Evolutionary conservation across 257 asterid genomes (phyloP).

Genomic region (Solanum sitiens): DNA sequence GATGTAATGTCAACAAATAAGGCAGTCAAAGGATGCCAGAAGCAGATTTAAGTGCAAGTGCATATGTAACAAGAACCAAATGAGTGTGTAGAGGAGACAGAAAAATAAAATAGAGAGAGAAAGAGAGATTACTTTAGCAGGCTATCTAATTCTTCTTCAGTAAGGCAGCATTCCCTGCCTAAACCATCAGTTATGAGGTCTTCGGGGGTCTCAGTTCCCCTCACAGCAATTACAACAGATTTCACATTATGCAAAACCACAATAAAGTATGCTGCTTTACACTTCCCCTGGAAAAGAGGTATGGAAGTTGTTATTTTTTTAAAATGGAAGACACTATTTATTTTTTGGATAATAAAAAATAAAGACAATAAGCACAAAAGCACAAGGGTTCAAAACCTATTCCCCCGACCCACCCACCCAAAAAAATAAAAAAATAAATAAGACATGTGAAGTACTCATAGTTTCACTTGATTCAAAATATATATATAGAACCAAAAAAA

Average conservation of each 20-base stretch:
- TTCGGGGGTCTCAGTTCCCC: constrained; percentile 30
- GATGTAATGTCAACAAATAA: neutral
- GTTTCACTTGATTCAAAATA: neutral
- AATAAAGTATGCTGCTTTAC: constrained; percentile 22
- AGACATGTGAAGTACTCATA: neutral
- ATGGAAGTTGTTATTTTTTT: neutral
- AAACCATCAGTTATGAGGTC: constrained; percentile 27
- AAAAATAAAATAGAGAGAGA: neutral
- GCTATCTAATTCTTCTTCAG: constrained; percentile 11
- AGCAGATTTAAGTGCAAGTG: neutral
- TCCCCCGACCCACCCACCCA: too few relatives aligned
- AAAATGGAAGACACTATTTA: neutral
- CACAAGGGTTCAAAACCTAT: neutral
- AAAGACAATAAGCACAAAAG: neutral
- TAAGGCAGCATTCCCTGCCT: constrained; percentile 17
- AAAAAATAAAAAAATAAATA: neutral
- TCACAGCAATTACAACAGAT: constrained; percentile 19
- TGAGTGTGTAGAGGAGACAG: neutral
- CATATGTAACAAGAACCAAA: neutral
- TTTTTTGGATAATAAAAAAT: neutral
- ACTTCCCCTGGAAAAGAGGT: constrained; percentile 9
- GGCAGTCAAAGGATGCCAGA: neutral
- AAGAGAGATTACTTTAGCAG: constrained; percentile 2
- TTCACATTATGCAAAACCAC: constrained; percentile 16
- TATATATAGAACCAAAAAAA: neutral